Conservation (phyloP, 805 yeast species). For the Pichia pseudocactophila region DNA sequence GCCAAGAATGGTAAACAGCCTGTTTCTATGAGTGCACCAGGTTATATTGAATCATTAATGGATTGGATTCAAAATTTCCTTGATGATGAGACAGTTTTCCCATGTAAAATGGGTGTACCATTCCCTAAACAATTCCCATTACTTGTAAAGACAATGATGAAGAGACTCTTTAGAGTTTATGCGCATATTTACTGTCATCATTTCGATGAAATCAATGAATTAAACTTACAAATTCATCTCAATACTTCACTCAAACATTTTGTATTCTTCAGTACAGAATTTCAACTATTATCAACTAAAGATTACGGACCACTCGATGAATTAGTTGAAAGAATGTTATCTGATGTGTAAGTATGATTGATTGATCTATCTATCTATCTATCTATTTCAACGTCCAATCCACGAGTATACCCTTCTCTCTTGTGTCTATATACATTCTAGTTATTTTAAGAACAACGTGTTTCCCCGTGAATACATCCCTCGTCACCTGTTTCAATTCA, state of each 20-base stretch:
- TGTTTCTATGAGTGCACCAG: conserved; percentile 85
- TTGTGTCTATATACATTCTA: background rate
- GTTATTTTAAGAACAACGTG: background rate
- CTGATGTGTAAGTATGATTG: no score
- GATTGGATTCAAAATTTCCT: conserved; percentile 90
- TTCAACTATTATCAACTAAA: conserved; percentile 61
- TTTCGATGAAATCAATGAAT: conserved; percentile 87
- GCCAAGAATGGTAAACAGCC: conserved; percentile 54
- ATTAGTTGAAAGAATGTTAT: conserved; percentile 61
- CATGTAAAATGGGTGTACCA: conserved; percentile 83
- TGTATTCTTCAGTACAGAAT: conserved; percentile 78
- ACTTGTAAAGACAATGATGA: conserved; percentile 77
- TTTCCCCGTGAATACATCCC: conserved; percentile 29
- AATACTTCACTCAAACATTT: conserved; percentile 94
- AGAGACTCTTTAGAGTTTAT: conserved; percentile 85
- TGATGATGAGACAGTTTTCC: conserved; percentile 86
- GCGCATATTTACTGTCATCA: conserved; percentile 98
- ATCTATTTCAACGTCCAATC: conserved; percentile 3
- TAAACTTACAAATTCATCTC: conserved; percentile 85
- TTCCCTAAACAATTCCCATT: conserved; percentile 79
- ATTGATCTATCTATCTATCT: no score
- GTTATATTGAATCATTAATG: conserved; percentile 88
- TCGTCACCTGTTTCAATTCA: conserved; percentile 42
- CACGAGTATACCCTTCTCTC: conserved; percentile 1
- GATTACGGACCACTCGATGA: conserved; percentile 93